Conservation (phyloP, 768 basidiomycete species). For the Boletus patriciae region DNA sequence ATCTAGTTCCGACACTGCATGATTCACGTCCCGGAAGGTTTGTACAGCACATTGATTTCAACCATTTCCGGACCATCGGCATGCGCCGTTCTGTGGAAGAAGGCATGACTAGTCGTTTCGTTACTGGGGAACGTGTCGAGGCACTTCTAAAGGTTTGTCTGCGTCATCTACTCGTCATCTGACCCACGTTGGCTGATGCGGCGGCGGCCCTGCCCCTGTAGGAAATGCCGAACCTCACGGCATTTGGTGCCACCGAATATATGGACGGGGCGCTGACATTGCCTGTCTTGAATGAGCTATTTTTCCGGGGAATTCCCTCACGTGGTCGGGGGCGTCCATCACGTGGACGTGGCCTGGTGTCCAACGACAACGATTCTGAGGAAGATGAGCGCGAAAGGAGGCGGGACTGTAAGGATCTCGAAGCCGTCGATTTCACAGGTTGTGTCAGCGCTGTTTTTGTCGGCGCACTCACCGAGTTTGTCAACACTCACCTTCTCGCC, state of each 20-base stretch:
- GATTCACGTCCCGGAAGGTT: slow-evolving; percentile 78
- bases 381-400: slow-evolving; percentile 77
- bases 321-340: slow-evolving; percentile 66
- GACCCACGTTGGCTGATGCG: slow-evolving; percentile 5
- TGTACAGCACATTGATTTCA: slow-evolving; percentile 88
- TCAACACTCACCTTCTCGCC: slow-evolving; percentile 57
- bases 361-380: slow-evolving; percentile 59
- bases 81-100: slow-evolving; percentile 93
- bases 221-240: slow-evolving; percentile 85
- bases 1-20: slow-evolving; percentile 61
- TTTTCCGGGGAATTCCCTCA: slow-evolving; percentile 79
- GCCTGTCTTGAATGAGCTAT: slow-evolving; percentile 83
- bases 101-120: slow-evolving; percentile 85
- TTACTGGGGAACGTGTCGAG: slow-evolving; percentile 84
- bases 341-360: slow-evolving; percentile 56
- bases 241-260: slow-evolving; percentile 97
- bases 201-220: slow-evolving; percentile 34
- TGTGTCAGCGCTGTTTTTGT: slow-evolving; percentile 92
- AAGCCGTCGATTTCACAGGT: slow-evolving; percentile 92
- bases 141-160: slow-evolving; percentile 68
- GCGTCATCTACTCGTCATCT: slow-evolving; percentile 2
- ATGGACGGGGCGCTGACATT: slow-evolving; percentile 93
- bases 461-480: slow-evolving; percentile 81
- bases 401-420: slow-evolving; percentile 71
- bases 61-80: slow-evolving; percentile 95